Evolutionary conservation across 1,139 yeast species (phyloP).

Genomic region (Starmera stellimalicola): DNA sequence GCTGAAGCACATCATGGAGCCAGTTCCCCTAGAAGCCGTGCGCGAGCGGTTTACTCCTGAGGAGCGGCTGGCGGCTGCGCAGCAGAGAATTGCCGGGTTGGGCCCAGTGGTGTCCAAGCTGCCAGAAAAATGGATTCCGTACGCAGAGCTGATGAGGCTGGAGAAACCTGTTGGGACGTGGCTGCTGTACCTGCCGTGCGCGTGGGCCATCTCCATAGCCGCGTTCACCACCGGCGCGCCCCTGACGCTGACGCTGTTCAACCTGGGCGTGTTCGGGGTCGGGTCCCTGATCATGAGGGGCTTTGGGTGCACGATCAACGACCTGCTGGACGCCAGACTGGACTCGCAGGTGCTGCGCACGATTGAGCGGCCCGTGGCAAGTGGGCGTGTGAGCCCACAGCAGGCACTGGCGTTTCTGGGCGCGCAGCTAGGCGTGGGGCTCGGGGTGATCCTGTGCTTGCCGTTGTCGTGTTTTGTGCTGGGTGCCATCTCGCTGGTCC

Average conservation of each 20-base stretch:
- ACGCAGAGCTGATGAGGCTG: constrained; percentile 81
- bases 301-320: constrained; percentile 96
- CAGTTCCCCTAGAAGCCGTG: neutral
- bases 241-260: constrained; percentile 45
- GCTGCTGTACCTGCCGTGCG: constrained; percentile 69
- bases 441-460: constrained; percentile 58
- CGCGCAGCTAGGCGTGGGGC: constrained; percentile 66
- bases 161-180: constrained; percentile 95
- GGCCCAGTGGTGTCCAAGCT: constrained; percentile 52
- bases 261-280: constrained; percentile 57
- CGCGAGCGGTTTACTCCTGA: constrained; percentile 34
- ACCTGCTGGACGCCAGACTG: constrained; percentile 70
- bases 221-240: constrained; percentile 69
- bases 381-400: constrained; percentile 64
- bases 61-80: constrained; percentile 47
- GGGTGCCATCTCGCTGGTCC: constrained; percentile 73
- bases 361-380: constrained; percentile 80
- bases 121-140: constrained; percentile 73
- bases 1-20: neutral
- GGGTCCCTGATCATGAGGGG: constrained; percentile 94
- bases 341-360: constrained; percentile 86
- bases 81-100: constrained; percentile 46
- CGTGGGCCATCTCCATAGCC: constrained; percentile 56
- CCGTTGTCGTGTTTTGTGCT: constrained; percentile 77
- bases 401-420: constrained; percentile 72